phyloP scores from a whole-genome alignment of 257 asterid genomes.

The Rehmannia glutinosa region DNA sequence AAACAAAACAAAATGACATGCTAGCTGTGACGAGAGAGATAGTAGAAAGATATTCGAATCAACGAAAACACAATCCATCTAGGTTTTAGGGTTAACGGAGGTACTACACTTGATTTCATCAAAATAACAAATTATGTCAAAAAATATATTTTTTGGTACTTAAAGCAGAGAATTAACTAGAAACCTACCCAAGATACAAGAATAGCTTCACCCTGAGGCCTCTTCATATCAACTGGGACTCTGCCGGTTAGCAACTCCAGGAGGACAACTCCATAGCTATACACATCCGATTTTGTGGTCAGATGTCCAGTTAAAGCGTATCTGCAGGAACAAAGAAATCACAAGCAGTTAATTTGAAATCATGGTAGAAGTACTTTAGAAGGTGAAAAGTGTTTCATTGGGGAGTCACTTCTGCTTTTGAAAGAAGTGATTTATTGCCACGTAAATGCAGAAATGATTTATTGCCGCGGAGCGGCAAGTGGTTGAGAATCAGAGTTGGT shows the following conservation, averaged over 20 bases:
- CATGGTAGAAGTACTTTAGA: background rate
- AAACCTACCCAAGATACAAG: constrained; percentile 88
- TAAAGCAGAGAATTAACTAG: background rate
- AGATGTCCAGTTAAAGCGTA: constrained; percentile 90
- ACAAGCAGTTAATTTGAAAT: background rate
- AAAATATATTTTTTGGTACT: too few species aligned
- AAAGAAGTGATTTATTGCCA: too few species aligned
- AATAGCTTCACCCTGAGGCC: constrained; percentile 81
- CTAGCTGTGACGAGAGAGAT: too few species aligned
- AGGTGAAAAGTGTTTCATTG: background rate
- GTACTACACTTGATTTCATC: too few species aligned
- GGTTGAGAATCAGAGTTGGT: too few species aligned
- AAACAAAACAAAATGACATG: background rate
- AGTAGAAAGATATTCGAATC: background rate
- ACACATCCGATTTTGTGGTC: constrained; percentile 92
- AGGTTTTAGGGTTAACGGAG: background rate
- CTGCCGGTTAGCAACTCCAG: constrained; percentile 85
- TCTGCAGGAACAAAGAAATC: constrained; percentile 29
- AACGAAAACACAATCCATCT: background rate
- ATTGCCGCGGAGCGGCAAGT: too few species aligned
- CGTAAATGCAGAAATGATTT: too few species aligned
- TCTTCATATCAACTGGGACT: constrained; percentile 91
- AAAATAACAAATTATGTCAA: background rate
- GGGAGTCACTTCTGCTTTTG: too few species aligned
- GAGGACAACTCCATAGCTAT: constrained; percentile 91